These are phyloP conservation scores for Leonotis leonurus DNA, from an alignment of 257 asterid genomes.

Conservation along the genomic window DNA sequence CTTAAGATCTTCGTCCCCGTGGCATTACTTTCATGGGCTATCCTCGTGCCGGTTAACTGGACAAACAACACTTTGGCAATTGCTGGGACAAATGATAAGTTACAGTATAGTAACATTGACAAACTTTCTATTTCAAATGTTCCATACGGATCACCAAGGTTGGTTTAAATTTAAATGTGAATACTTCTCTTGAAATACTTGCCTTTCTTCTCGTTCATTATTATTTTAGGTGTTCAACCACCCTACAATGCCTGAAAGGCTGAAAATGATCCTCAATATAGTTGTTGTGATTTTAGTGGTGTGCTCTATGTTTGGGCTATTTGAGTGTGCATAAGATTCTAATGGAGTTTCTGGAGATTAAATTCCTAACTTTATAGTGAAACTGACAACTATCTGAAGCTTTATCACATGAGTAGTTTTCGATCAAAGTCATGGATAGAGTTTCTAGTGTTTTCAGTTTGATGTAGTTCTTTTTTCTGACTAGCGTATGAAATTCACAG, in stretches of 20 bases:
- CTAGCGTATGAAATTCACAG: slow-evolving; percentile 31
- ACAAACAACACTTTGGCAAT: slow-evolving; percentile 62
- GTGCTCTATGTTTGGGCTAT: not conserved
- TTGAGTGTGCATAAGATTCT: not conserved
- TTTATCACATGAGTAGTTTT: too few relatives aligned
- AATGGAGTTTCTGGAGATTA: not conserved
- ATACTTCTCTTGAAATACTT: too few relatives aligned
- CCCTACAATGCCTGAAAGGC: slow-evolving; percentile 2
- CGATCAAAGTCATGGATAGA: too few relatives aligned
- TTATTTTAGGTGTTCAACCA: not conserved
- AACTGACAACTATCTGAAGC: not conserved
- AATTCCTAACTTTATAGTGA: not conserved
- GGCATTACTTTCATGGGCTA: slow-evolving; percentile 68
- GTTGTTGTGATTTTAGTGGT: not conserved
- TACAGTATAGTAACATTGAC: slow-evolving; percentile 65
- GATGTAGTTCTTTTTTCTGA: not conserved
- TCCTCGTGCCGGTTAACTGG: slow-evolving; percentile 93
- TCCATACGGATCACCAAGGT: slow-evolving; percentile 74
- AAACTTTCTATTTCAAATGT: slow-evolving; percentile 87
- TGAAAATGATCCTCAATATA: not conserved
- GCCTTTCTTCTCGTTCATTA: not conserved
- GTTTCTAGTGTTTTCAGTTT: not conserved
- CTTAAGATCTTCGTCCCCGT: slow-evolving; percentile 87
- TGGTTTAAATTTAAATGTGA: not conserved
- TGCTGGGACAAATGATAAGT: slow-evolving; percentile 32